These are phyloP conservation scores for Ceratocystis colombiana DNA, from an alignment of 2,329 filamentous ascomycete genomes.

Conservation along the genomic window DNA sequence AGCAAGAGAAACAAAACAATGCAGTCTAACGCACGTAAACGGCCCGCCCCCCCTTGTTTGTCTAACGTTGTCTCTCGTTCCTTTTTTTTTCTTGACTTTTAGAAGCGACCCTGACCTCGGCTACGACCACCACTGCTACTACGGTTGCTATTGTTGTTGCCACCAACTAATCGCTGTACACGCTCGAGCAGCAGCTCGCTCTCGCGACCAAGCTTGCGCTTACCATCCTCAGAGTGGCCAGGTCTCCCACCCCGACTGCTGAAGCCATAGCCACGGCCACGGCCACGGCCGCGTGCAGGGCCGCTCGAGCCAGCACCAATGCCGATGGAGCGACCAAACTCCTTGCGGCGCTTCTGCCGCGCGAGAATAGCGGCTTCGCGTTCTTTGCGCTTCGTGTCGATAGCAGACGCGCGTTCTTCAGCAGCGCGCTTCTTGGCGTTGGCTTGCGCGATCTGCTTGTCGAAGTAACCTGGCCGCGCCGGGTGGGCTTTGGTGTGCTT, in stretches of 20 bases:
- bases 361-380: constrained; percentile 41
- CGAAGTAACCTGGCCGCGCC: constrained; percentile 47
- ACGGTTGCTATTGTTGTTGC: constrained; percentile 20
- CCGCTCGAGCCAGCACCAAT: constrained; percentile 33
- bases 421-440: constrained; percentile 33
- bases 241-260: not conserved
- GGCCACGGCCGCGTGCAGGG: not conserved
- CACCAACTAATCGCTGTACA: constrained; percentile 55
- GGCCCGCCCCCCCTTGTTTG: not conserved
- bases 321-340: constrained; percentile 57
- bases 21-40: not conserved
- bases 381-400: constrained; percentile 44
- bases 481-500: constrained; percentile 24
- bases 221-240: constrained; percentile 42
- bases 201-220: constrained; percentile 64
- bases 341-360: constrained; percentile 48
- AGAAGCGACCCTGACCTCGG: not conserved
- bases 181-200: constrained; percentile 61
- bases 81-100: not conserved
- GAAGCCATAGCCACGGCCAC: not conserved
- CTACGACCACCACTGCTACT: not conserved
- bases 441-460: constrained; percentile 48
- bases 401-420: constrained; percentile 35
- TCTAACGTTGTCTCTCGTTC: not conserved
- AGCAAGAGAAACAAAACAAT: not conserved